A percentile compares a stretch with the other conserved stretches of the same genome.
These are phyloP conservation scores for Aureobasidium sp. DNA, from an alignment of 2,329 filamentous ascomycete genomes.

Conservation along the genomic window DNA sequence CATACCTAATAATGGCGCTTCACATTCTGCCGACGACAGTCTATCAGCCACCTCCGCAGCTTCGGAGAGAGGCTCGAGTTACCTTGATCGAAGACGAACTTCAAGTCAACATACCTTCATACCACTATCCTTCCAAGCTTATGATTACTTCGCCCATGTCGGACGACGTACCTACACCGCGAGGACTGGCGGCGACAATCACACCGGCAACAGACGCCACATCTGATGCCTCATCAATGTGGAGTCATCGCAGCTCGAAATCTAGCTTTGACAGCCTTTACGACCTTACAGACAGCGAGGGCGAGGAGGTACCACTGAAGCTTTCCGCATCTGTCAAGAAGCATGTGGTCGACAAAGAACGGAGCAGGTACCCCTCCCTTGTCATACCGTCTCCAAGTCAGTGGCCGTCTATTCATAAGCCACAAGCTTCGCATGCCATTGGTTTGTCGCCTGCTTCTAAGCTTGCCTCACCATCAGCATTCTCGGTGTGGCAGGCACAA, in stretches of 20 bases:
- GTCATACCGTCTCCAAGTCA: slow-evolving; percentile 52
- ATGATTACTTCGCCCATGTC: slow-evolving; percentile 38
- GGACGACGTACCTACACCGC: slow-evolving; percentile 64
- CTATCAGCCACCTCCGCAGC: slow-evolving; percentile 53
- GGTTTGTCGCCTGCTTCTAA: slow-evolving; percentile 45
- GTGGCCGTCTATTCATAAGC: slow-evolving; percentile 51
- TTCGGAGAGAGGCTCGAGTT: slow-evolving; percentile 53
- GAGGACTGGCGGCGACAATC: slow-evolving; percentile 36
- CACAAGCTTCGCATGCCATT: slow-evolving; percentile 35
- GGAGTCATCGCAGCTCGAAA: slow-evolving; percentile 59
- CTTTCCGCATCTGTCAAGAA: slow-evolving; percentile 47
- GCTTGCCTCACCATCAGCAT: slow-evolving; percentile 39
- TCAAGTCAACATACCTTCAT: slow-evolving; percentile 28
- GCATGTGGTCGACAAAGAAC: slow-evolving; percentile 23
- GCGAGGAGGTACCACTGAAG: slow-evolving; percentile 47
- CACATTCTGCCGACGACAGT: slow-evolving; percentile 43
- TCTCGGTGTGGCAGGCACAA: slow-evolving; percentile 59
- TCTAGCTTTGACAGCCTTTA: slow-evolving; percentile 84
- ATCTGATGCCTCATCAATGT: slow-evolving; percentile 34
- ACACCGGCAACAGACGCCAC: slow-evolving; percentile 46
- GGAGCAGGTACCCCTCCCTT: slow-evolving; percentile 50
- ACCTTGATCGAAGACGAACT: slow-evolving; percentile 55
- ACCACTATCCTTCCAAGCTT: slow-evolving; percentile 30
- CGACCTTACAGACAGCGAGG: slow-evolving; percentile 69
- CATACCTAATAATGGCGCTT: slow-evolving; percentile 36